A percentile compares a stretch with the other conserved stretches of the same genome.
Conservation (phyloP, 2,329 filamentous ascomycete genomes). For the Sclerotinia nivalis region DNA sequence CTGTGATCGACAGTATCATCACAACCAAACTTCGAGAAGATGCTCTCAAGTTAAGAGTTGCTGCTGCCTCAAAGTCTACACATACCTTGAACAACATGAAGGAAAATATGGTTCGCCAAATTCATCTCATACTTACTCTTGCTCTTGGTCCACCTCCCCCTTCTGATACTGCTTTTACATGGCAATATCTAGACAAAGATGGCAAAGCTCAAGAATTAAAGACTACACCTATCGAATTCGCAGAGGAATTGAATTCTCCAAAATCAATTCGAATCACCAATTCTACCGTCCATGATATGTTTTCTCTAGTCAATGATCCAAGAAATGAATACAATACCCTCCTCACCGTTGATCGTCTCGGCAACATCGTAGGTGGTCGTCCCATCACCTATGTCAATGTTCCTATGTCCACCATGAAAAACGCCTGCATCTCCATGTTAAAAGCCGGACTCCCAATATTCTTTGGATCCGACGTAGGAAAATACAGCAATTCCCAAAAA, state of each 20-base stretch:
- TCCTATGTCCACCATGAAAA: slow-evolving; percentile 69
- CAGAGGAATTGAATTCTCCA: slow-evolving; percentile 64
- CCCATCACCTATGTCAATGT: slow-evolving; percentile 83
- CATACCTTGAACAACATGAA: slow-evolving; percentile 50
- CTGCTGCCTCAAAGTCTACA: slow-evolving; percentile 45
- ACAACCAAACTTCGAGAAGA: slow-evolving; percentile 87
- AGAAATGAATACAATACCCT: slow-evolving; percentile 72
- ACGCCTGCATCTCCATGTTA: slow-evolving; percentile 74
- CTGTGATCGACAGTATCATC: slow-evolving; percentile 69
- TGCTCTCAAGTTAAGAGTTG: slow-evolving; percentile 67
- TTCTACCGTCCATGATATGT: slow-evolving; percentile 65
- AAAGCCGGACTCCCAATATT: slow-evolving; percentile 78
- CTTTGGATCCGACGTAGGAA: slow-evolving; percentile 86
- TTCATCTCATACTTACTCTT: slow-evolving; percentile 79
- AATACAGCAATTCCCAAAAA: slow-evolving; percentile 66
- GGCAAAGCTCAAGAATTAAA: slow-evolving; percentile 63
- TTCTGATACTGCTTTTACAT: slow-evolving; percentile 69
- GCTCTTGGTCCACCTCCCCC: slow-evolving; percentile 78
- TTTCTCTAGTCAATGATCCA: slow-evolving; percentile 84
- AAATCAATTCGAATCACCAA: slow-evolving; percentile 58
- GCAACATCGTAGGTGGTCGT: slow-evolving; percentile 77
- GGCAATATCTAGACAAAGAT: slow-evolving; percentile 74
- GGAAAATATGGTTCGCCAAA: slow-evolving; percentile 73
- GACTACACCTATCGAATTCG: slow-evolving; percentile 70
- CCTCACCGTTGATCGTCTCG: slow-evolving; percentile 75